Conservation (phyloP, 352 stramenopile genomes). For the Detonula confervacea region DNA sequence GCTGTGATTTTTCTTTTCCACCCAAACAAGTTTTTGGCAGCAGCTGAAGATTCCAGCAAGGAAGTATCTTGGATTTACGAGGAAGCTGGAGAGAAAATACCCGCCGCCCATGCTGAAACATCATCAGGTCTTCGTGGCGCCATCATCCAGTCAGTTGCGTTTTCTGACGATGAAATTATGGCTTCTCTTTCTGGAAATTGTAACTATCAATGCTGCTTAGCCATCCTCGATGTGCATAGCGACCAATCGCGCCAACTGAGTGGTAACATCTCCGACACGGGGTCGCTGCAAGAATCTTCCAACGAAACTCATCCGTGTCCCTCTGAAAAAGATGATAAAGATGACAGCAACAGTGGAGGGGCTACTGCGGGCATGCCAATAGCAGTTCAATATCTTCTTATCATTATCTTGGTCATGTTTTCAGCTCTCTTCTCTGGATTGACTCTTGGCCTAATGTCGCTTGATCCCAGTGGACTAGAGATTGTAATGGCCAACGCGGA, state of each 20-base stretch:
- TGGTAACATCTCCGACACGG: not conserved
- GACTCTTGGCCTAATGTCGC: constrained; percentile 95
- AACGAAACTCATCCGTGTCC: constrained; percentile 5
- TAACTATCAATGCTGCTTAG: constrained; percentile 42
- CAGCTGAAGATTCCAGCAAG: not conserved
- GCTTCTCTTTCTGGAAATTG: constrained; percentile 4
- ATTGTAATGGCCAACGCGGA: constrained; percentile 93
- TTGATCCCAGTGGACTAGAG: constrained; percentile 96
- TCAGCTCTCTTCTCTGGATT: constrained; percentile 93
- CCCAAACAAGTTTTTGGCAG: not conserved
- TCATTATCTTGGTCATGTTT: constrained; percentile 82
- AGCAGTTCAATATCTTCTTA: constrained; percentile 66
- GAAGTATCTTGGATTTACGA: no score
- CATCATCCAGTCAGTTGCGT: not conserved
- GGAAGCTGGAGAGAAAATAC: not conserved
- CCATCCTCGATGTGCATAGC: constrained; percentile 11
- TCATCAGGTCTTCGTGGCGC: constrained; percentile 3
- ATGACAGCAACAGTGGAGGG: not conserved
- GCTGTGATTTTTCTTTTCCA: constrained; percentile 5
- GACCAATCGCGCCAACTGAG: not conserved
- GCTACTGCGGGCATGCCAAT: constrained; percentile 43
- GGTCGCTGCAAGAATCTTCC: constrained; percentile 23
- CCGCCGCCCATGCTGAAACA: not conserved
- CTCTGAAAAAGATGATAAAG: not conserved
- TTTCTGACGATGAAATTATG: not conserved